Conservation (phyloP, 1,284 basidiomycete genomes). For the Melampsora occidentalis region DNA sequence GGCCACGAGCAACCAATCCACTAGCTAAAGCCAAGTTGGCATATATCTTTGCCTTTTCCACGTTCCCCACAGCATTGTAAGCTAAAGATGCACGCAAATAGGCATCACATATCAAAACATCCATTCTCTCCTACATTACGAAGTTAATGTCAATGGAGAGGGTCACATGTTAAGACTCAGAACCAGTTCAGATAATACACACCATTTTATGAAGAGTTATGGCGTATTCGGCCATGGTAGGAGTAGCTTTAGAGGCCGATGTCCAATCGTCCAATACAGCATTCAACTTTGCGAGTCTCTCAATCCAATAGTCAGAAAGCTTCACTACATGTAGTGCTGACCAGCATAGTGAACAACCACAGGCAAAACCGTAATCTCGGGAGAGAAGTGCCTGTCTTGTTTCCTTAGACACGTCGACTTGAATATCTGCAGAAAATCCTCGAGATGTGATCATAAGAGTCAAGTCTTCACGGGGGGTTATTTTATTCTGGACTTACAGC, state of each 20-base stretch:
- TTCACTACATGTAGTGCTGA: slow-evolving; percentile 1
- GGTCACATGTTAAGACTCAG: not conserved
- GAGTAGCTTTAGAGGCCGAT: not conserved
- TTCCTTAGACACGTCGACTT: not conserved
- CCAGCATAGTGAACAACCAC: slow-evolving; percentile 33
- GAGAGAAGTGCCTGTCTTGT: not conserved
- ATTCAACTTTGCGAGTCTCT: not conserved
- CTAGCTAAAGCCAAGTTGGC: slow-evolving; percentile 23
- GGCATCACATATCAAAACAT: slow-evolving; percentile 18
- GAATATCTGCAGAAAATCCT: not conserved
- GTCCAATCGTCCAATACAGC: slow-evolving; percentile 19
- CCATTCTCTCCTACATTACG: slow-evolving; percentile 6
- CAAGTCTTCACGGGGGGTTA: not conserved
- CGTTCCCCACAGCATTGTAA: slow-evolving; percentile 31
- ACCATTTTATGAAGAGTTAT: slow-evolving; percentile 17
- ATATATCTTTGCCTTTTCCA: not conserved
- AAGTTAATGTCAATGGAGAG: not conserved
- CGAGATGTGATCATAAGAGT: not conserved
- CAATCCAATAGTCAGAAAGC: slow-evolving; percentile 20
- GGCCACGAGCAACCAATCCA: slow-evolving; percentile 14
- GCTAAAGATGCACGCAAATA: slow-evolving; percentile 21
- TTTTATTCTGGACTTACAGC: slow-evolving; percentile 23
- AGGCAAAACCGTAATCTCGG: slow-evolving; percentile 10
- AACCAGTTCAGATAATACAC: not conserved
- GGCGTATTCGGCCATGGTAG: slow-evolving; percentile 4